Base-by-base conservation (phyloP, 2,329 filamentous ascomycete genomes). In the Mariannaea elegans region DNA sequence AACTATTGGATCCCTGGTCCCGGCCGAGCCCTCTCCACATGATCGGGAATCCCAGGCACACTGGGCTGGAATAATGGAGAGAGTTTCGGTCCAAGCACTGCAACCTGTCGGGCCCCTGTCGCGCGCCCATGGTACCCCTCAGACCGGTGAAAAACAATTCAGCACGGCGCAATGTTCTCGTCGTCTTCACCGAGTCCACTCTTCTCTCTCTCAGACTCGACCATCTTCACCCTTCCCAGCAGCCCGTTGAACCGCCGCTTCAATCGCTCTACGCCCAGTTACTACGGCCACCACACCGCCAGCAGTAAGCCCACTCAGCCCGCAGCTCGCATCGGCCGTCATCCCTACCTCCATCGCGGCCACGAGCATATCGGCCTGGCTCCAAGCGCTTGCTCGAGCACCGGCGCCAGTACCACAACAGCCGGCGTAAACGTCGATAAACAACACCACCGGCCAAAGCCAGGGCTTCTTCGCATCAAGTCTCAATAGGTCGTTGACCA, bases 101-200 rank as follows among this genome's bases (percentile, higher is more conserved):
- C 68, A 63, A 67, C 60, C 53, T 64, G 57, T 66, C 51, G 48
- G 41, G 52, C 65, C 73, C 71, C 68, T 73, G 71, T 69, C 65
- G 64, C 62, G 59, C 61, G 61, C 61, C 65, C 67, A 68, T 68
- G 66, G 71, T 76, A 77, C 75, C 76, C 76, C 76, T 77, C 75
- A 76, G 73, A 77, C 74, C 74, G 75, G 72, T 73, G 64, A 75
- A 72, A 77, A 76, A 77, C 75, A 76, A 73, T 75, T 74, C 74
- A 78, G 74, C 73, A 77, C 74, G 72, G 68, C 70, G 70, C 70
- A 69, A 70, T 72, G 72, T 70, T 69, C 62, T 75, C 65, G 68
- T 68, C 68, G 65, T 74, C 68, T 71, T 78, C 75, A 78, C 76
- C 76, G 76, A 76, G 74, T 75, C 72, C 73, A 75, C 72, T 76